Evolutionary conservation across 352 stramenopile genomes (phyloP), one percentile per base, ranked within the genome.

Genomic region (Pythium myriotylum): DNA sequence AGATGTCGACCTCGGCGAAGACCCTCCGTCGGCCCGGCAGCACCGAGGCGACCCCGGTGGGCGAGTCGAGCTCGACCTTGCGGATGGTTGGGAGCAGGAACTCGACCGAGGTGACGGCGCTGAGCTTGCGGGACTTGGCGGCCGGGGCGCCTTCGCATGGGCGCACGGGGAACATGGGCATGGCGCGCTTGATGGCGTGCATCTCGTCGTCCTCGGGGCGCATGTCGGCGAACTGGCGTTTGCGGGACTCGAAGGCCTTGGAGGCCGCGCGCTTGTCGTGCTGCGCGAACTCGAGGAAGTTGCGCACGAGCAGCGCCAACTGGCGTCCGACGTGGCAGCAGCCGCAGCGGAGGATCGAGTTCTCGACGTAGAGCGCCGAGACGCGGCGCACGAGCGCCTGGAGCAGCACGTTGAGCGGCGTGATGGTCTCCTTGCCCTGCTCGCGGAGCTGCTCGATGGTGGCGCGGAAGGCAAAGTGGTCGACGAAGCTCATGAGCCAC

Each of bases 1-100:
- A 46, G 20, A 93, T 89, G 62, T 93, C 80, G 45, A 93, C 84
- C 49, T 93, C 82, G 7, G 84, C 82, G 54, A 91, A 93, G 29
- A 93, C 84, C 35, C 84, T 73, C 20, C 81, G 74, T 13, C 84
- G 62, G 1, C 76, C 79, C 19, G 82, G 61, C 50, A 90, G 67
- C 3, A 77, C 59, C 10, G 70, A 65, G 37, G 67, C 61, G 17
- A 66, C 33, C 35, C 23, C 58, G 32, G 68, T 60, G 5, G 70
- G 68, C 3, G 42, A 13, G 20, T 67, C 47, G 5, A 82, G 59
- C 6, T 59, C 57, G 5, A 86, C 54, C 58, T 81, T 88, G 19
- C 59, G 66, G 10, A 86, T 69, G 35, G 24, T 54, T 2, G 54
- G 42, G 22, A 62, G 12, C 8, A 47, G 19, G 52, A 67, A 67